phyloP scores from a whole-genome alignment of 1,139 yeast species.

The Williopsis jadinii region DNA sequence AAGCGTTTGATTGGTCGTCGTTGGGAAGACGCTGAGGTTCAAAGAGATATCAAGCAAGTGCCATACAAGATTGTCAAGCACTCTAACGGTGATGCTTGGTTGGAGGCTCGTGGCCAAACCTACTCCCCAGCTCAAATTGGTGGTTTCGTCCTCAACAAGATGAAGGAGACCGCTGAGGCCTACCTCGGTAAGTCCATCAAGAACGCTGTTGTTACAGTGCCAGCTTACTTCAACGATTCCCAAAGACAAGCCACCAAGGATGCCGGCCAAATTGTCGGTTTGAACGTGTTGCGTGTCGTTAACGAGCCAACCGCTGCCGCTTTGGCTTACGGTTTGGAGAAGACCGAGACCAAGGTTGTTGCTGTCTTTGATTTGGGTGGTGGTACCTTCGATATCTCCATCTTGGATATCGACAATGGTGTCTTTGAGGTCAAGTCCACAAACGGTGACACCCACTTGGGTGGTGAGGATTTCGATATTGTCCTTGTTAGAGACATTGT shows the following conservation, averaged over 20 bases:
- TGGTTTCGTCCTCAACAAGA: conserved; percentile 41
- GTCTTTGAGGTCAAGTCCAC: conserved; percentile 78
- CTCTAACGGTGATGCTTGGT: conserved; percentile 57
- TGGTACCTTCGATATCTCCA: conserved; percentile 77
- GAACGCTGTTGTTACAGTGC: conserved; percentile 73
- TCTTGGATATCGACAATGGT: conserved; percentile 72
- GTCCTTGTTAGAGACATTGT: conserved; percentile 48
- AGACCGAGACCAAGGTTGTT: conserved; percentile 52
- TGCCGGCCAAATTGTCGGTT: conserved; percentile 61
- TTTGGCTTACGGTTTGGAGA: conserved; percentile 61
- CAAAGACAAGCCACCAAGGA: conserved; percentile 74
- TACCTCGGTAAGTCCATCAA: conserved; percentile 35
- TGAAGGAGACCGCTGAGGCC: conserved; percentile 50
- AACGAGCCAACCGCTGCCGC: conserved; percentile 86
- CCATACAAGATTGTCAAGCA: conserved; percentile 51
- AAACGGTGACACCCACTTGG: conserved; percentile 79
- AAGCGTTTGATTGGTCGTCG: conserved; percentile 68
- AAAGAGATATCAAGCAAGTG: conserved; percentile 45
- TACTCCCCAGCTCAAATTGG: conserved; percentile 55
- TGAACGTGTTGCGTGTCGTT: conserved; percentile 61
- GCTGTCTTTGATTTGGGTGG: conserved; percentile 84
- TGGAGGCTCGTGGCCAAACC: conserved; percentile 25
- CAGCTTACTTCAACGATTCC: conserved; percentile 74
- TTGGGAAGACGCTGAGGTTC: conserved; percentile 57
- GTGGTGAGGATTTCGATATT: conserved; percentile 78